Evolutionary conservation across 495 filamentous ascomycete species (phyloP), one percentile per base, ranked within the genome.

Genomic region (Pseudevernia furfuracea): DNA sequence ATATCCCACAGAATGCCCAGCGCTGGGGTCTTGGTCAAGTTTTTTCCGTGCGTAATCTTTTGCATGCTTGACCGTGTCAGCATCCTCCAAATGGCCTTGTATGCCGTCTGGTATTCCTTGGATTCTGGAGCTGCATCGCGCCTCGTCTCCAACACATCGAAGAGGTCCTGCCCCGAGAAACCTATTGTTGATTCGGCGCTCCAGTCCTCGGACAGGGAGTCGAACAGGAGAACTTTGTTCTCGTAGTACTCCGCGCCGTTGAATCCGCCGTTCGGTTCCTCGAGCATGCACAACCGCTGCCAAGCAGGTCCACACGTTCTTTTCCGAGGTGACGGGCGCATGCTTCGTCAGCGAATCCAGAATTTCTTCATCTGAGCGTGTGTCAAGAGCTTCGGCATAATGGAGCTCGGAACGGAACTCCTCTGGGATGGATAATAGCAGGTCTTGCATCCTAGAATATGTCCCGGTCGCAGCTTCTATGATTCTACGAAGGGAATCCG

Each of bases 211-310:
- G 34, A 37, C 56, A 59, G 21, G 0, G 36, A 38, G 56, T 59
- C 56, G 17, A 38, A 59, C 1, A 59, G 56, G 6, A 59, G 25
- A 10, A 59, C n/a, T 39, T 59, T 59, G 30, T 38, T 19, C 56
- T n/a, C 38, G 34, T 38, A 59, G 34, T 59, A 59, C 21, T 37
- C 56, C 3, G 56, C 10, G 21, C 56, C 56, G 56, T 38, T 28
- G 36, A 37, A 59, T 3, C 56, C 56, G 28, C 25, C 25, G 19
- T 5, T 59, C 11, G 56, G 56, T 2, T 59, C 56, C 5, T 38
- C 56, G n/a, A 59, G 36, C 36, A 38, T 37, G 56, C 34, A 28
- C 21, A 59, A 39, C 0, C 56, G 56, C 56, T 15, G 10, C 34
- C 34, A 41, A 5, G 57, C 15, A 41, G 4, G 57, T 30, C 36